These are phyloP conservation scores for Solanum microdontum DNA, from an alignment of 257 asterid genomes.

Conservation along the genomic window DNA sequence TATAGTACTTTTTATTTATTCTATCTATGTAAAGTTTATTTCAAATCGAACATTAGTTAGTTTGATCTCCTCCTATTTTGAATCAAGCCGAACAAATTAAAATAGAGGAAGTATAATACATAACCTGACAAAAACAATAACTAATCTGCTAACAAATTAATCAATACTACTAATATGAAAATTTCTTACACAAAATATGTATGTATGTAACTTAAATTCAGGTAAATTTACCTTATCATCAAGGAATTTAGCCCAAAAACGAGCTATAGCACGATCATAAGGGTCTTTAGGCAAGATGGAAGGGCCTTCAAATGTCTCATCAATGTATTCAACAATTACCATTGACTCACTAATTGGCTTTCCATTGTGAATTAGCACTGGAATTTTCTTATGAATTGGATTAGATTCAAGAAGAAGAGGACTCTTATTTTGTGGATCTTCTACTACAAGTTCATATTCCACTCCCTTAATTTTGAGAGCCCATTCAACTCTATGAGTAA, in stretches of 20 bases:
- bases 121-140: not conserved
- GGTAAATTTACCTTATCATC: not conserved
- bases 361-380: not conserved
- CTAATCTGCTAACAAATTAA: not conserved
- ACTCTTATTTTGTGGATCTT: not conserved
- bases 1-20: too few relatives aligned
- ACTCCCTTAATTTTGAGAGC: not conserved
- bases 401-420: not conserved
- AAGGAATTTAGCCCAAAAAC: not conserved
- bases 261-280: not conserved
- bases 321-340: not conserved
- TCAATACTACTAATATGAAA: too few relatives aligned
- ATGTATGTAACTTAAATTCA: not conserved
- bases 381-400: not conserved
- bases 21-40: not conserved
- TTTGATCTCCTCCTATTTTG: not conserved
- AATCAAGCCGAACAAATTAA: not conserved
- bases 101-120: rapidly evolving
- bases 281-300: not conserved
- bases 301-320: not conserved
- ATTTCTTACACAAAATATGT: not conserved
- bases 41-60: too few relatives aligned
- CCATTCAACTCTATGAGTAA: not conserved
- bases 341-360: not conserved
- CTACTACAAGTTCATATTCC: not conserved